Conservation (phyloP, 768 basidiomycete species). For the Hericium alpestre region DNA sequence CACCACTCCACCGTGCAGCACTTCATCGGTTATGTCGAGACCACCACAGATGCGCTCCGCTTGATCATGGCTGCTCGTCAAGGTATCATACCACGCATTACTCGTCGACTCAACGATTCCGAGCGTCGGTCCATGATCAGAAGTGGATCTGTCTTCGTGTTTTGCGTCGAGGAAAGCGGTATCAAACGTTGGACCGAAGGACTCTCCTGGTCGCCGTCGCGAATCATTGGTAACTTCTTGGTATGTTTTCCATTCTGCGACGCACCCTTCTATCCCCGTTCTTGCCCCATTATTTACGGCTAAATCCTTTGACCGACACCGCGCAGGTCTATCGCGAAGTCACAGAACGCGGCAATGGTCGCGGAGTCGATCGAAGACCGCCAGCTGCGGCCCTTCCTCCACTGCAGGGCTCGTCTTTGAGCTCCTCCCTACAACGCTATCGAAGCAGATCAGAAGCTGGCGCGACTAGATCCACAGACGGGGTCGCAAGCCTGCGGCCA, state of each 20-base stretch:
- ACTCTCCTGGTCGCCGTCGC: constrained; percentile 71
- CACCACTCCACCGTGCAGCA: constrained; percentile 31
- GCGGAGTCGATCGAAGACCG: constrained; percentile 5
- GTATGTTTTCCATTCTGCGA: constrained; percentile 28
- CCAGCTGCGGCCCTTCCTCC: constrained; percentile 11
- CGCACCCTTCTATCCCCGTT: background rate
- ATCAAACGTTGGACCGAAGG: constrained; percentile 84
- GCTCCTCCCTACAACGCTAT: constrained; percentile 5
- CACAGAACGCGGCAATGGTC: constrained; percentile 40
- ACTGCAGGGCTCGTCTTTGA: constrained; percentile 8
- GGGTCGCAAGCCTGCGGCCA: constrained; percentile 5
- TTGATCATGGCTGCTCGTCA: constrained; percentile 75
- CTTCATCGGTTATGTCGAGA: constrained; percentile 73
- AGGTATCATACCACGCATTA: constrained; percentile 72
- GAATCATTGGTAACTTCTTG: constrained; percentile 78
- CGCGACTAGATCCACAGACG: constrained; percentile 11
- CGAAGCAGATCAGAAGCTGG: constrained; percentile 7
- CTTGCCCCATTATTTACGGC: background rate
- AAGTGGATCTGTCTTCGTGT: constrained; percentile 70
- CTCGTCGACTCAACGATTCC: constrained; percentile 75
- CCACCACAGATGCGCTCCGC: constrained; percentile 70
- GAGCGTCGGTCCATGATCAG: constrained; percentile 48
- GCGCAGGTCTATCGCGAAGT: constrained; percentile 74
- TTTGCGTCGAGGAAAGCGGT: constrained; percentile 80
- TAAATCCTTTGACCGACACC: too few species aligned